Percentiles rank a stretch among this genome's conserved stretches.
Conservation (phyloP, 2,329 filamentous ascomycete species). For the Xylariaceae sp. region DNA sequence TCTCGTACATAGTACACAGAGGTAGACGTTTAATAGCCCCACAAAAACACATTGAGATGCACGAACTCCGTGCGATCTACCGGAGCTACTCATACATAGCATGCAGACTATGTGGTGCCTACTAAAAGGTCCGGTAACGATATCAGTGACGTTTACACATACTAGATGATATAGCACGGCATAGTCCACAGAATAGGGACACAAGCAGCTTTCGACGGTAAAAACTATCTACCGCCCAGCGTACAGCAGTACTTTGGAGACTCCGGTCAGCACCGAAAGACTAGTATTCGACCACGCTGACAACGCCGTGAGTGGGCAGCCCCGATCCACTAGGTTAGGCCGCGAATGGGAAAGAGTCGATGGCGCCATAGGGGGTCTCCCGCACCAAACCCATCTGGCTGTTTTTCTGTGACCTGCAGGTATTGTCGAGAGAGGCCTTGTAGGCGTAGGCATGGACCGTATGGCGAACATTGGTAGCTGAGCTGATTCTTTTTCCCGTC, state of each 20-base stretch:
- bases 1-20: neutral
- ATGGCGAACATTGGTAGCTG: too few relatives aligned
- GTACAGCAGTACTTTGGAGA: neutral
- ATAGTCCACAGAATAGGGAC: neutral
- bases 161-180: neutral
- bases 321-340: constrained; percentile 10
- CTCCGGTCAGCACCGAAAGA: neutral
- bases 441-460: neutral
- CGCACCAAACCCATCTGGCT: constrained; percentile 12
- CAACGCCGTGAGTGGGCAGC: constrained; percentile 1
- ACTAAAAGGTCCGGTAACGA: neutral
- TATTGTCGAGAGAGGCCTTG: constrained; percentile 2
- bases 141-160: neutral
- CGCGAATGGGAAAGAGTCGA: constrained; percentile 20
- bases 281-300: too few relatives aligned
- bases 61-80: neutral
- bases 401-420: constrained; percentile 8
- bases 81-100: neutral
- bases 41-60: neutral
- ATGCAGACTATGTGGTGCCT: neutral
- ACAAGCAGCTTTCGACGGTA: neutral
- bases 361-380: constrained; percentile 24
- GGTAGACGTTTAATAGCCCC: neutral
- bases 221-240: too few relatives aligned
- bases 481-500: too few relatives aligned